phyloP scores from a whole-genome alignment of 2,329 filamentous ascomycete genomes.

The Monosporascus sp. region DNA sequence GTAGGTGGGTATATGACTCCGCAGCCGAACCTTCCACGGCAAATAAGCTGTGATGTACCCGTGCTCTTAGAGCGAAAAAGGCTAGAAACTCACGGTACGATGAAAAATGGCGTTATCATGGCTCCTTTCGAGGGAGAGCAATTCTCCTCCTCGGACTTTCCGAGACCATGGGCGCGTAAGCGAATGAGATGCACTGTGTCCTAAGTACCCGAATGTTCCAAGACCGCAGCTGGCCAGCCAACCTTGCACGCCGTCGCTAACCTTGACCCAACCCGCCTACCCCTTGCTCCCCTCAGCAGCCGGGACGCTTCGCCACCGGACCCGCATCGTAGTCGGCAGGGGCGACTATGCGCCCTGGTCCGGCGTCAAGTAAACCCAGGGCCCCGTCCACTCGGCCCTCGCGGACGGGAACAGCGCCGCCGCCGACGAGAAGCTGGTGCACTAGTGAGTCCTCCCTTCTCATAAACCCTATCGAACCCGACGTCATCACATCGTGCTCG shows the following conservation, averaged over 20 bases:
- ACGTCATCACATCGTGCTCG: neutral
- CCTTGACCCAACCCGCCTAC: neutral
- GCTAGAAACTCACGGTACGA: too few relatives aligned
- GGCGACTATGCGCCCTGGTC: conserved; percentile 10
- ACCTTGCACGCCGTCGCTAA: neutral
- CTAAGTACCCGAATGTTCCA: too few relatives aligned
- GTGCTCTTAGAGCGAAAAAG: too few relatives aligned
- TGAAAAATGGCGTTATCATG: too few relatives aligned
- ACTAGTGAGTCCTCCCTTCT: conserved; percentile 22
- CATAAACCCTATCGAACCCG: neutral
- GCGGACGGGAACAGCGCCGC: conserved; percentile 42
- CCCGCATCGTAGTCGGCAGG: conserved; percentile 13
- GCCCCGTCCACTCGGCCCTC: conserved; percentile 21
- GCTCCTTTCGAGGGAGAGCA: too few relatives aligned
- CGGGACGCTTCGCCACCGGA: conserved; percentile 7
- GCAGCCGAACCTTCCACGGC: too few relatives aligned
- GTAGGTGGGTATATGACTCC: too few relatives aligned
- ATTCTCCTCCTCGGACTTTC: too few relatives aligned
- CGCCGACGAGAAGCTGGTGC: conserved; percentile 39
- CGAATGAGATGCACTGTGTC: too few relatives aligned
- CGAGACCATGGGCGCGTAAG: too few relatives aligned
- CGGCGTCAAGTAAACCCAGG: conserved; percentile 10
- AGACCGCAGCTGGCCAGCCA: too few relatives aligned
- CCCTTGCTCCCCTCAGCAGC: neutral
- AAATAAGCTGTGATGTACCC: too few relatives aligned